These are phyloP conservation scores for Ambrosiella cleistominuta DNA, from an alignment of 2,329 filamentous ascomycete genomes.

Conservation along the genomic window DNA sequence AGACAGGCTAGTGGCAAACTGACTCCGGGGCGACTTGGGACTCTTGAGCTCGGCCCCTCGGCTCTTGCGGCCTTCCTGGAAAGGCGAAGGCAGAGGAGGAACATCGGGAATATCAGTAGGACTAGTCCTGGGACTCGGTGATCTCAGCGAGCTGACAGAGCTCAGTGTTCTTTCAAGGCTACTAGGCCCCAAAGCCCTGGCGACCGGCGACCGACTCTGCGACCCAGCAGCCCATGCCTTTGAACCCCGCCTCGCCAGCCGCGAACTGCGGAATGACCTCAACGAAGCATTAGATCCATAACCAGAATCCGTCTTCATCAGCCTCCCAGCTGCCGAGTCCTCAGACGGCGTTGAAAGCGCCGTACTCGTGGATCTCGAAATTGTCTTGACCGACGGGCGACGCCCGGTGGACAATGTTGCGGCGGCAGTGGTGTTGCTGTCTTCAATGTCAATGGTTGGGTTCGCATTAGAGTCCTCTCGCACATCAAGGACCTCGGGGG, in stretches of 20 bases:
- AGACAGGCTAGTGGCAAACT: not conserved
- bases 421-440: not conserved
- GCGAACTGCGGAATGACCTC: conserved; percentile 29
- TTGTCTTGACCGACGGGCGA: not conserved
- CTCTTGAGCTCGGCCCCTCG: too few species aligned
- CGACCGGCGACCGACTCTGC: not conserved
- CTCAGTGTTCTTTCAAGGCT: conserved; percentile 9
- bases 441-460: conserved; percentile 13
- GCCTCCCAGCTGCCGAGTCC: conserved; percentile 27
- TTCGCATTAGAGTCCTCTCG: conserved; percentile 29
- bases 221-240: conserved; percentile 9
- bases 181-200: not conserved
- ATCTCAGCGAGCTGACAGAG: not conserved
- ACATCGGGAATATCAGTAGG: conserved; percentile 7
- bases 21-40: conserved; percentile 1
- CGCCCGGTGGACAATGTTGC: not conserved
- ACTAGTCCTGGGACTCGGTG: conserved; percentile 1
- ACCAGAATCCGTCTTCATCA: conserved; percentile 38
- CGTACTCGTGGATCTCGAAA: conserved; percentile 29
- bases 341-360: conserved; percentile 29
- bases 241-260: conserved; percentile 17
- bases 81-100: conserved; percentile 1
- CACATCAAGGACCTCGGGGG: conserved; percentile 24
- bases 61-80: not conserved
- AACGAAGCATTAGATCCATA: conserved; percentile 44